Percentiles rank a stretch among this genome's conserved stretches.
Conservation (phyloP, 148 eudicot genomes). For the Rhododendron vialii region DNA sequence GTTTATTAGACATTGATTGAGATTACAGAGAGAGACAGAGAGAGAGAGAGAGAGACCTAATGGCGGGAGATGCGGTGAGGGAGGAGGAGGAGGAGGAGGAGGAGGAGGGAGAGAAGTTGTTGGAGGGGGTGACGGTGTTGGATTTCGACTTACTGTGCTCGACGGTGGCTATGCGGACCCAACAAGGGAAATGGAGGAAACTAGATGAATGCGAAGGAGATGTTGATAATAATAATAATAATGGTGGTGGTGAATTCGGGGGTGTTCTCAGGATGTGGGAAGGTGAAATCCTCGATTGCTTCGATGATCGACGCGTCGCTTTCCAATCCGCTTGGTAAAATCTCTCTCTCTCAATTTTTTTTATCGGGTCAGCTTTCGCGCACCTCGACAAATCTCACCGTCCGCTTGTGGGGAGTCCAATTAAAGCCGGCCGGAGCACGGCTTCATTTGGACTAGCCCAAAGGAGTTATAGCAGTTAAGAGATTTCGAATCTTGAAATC, state of each 20-base stretch:
- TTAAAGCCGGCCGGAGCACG: too few relatives aligned
- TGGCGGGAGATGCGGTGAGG: constrained; percentile 10
- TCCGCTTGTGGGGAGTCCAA: too few relatives aligned
- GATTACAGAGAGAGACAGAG: not conserved
- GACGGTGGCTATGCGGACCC: constrained; percentile 72
- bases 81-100: constrained; percentile 14
- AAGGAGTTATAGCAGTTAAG: too few relatives aligned
- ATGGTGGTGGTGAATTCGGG: constrained; percentile 25
- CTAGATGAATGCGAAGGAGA: constrained; percentile 31
- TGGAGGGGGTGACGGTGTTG: constrained; percentile 50
- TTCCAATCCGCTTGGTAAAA: constrained; percentile 69
- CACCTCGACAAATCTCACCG: too few relatives aligned
- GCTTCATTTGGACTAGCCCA: too few relatives aligned
- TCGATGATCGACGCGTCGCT: constrained; percentile 68
- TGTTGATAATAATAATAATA: constrained; percentile 4
- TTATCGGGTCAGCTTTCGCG: too few relatives aligned
- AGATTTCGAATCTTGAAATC: not conserved
- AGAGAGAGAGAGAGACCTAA: constrained; percentile 22
- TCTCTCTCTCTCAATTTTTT: not conserved
- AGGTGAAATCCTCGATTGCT: constrained; percentile 88
- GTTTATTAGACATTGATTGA: not conserved
- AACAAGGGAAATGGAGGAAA: constrained; percentile 56
- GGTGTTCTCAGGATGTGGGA: constrained; percentile 97
- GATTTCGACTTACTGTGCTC: constrained; percentile 86
- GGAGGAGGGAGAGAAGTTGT: constrained; percentile 58